A percentile compares a stretch with the other conserved stretches of the same genome.
Conservation (phyloP, 805 yeast genomes). For the Ogataea corticis region DNA sequence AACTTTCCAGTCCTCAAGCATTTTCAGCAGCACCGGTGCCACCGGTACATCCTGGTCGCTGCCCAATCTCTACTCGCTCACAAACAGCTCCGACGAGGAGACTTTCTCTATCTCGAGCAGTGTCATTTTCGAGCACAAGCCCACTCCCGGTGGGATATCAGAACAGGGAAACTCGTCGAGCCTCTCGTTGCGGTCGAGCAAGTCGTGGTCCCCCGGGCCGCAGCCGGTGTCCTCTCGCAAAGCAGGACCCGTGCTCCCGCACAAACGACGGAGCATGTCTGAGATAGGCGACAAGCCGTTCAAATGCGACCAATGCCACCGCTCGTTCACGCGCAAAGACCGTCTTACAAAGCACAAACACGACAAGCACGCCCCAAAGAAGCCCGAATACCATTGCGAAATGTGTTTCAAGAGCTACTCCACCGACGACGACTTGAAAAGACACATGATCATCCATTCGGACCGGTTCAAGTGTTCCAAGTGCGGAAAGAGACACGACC, state of each 20-base stretch:
- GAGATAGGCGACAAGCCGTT: conserved; percentile 9
- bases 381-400: conserved; percentile 21
- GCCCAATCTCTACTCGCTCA: neutral
- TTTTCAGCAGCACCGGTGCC: no score
- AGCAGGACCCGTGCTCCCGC: neutral
- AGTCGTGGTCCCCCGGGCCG: neutral
- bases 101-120: neutral
- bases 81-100: neutral
- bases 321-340: conserved; percentile 30
- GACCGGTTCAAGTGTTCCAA: conserved; percentile 26
- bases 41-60: no score
- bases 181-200: neutral
- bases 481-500: conserved; percentile 29
- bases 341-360: conserved; percentile 28
- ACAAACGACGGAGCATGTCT: neutral
- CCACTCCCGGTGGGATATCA: neutral
- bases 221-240: neutral
- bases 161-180: no score
- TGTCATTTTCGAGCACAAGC: neutral
- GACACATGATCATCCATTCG: conserved; percentile 31
- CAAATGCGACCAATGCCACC: conserved; percentile 23
- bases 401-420: conserved; percentile 22
- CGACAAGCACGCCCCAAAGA: conserved; percentile 25
- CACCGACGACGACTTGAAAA: conserved; percentile 28
- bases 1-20: no score